phyloP scores from a whole-genome alignment of 768 basidiomycete species.

The Suillus lakei region DNA sequence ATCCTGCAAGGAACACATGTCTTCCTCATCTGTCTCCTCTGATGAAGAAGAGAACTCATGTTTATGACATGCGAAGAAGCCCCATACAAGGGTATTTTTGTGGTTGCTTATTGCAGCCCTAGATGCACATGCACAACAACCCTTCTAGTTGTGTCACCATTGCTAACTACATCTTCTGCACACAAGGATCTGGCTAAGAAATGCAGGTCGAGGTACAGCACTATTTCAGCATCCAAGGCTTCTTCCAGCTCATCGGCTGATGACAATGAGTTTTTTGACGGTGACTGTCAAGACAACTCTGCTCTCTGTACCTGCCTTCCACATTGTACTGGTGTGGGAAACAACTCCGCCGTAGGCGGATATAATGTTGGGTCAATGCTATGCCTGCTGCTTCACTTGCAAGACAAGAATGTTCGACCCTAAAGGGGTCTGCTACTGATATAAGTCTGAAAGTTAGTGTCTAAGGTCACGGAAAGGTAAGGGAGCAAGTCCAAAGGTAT shows the following conservation, averaged over 20 bases:
- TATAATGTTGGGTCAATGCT: too few species aligned
- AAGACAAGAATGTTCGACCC: too few species aligned
- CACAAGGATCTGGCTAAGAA: constrained; percentile 13
- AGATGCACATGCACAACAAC: constrained; percentile 23
- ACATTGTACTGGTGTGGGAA: too few species aligned
- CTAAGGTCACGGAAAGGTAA: too few species aligned
- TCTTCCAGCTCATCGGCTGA: constrained; percentile 34
- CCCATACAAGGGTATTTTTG: constrained; percentile 42
- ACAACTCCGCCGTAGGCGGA: too few species aligned
- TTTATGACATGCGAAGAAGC: constrained; percentile 64
- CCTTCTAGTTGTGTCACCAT: constrained; percentile 13
- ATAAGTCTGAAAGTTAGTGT: too few species aligned
- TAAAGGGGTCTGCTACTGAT: too few species aligned
- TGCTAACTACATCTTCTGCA: constrained; percentile 20
- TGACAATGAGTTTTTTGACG: constrained; percentile 37
- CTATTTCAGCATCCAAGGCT: constrained; percentile 24
- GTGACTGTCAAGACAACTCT: constrained; percentile 34
- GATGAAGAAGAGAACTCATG: constrained; percentile 79
- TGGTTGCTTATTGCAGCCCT: constrained; percentile 34
- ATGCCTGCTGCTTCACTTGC: too few species aligned
- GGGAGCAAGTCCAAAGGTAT: too few species aligned
- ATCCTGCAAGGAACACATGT: constrained; percentile 37
- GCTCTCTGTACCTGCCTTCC: constrained; percentile 20
- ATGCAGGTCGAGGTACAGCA: constrained; percentile 23
- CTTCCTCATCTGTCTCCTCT: constrained; percentile 59